These are phyloP conservation scores for Davidsoniella neocaledoniae DNA, from an alignment of 2,329 filamentous ascomycete genomes.

Conservation along the genomic window DNA sequence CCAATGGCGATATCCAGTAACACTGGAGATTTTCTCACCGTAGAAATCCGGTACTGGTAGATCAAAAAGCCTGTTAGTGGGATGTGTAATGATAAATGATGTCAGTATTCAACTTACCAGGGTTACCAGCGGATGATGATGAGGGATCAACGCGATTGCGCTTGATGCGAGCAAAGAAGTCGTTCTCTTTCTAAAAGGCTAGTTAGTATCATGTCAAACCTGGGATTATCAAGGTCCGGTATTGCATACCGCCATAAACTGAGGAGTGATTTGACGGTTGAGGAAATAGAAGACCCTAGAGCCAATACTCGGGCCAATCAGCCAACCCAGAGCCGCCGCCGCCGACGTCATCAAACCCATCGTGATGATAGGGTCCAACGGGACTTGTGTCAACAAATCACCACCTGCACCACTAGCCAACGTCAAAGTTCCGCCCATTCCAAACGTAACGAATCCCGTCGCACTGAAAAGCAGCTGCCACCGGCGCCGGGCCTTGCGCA, in stretches of 20 bases:
- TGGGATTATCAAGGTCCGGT: no score
- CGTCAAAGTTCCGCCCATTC: conserved; percentile 44
- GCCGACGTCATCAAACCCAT: conserved; percentile 65
- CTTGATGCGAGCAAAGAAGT: conserved; percentile 85
- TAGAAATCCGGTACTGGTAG: conserved; percentile 77
- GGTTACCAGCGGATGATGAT: conserved; percentile 77
- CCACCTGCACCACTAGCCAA: conserved; percentile 60
- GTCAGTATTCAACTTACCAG: conserved; percentile 30
- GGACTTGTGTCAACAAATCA: conserved; percentile 50
- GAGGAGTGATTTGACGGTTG: conserved; percentile 45
- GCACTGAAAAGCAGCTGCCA: conserved; percentile 69
- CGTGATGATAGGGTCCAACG: conserved; percentile 75
- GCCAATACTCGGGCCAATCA: conserved; percentile 69
- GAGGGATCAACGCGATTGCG: conserved; percentile 83
- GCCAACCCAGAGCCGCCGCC: conserved; percentile 70
- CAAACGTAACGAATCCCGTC: conserved; percentile 43
- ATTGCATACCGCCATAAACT: conserved; percentile 46
- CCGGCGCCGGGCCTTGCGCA: conserved; percentile 69
- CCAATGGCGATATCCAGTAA: conserved; percentile 84
- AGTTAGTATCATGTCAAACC: not conserved
- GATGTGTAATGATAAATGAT: not conserved
- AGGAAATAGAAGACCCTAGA: conserved; percentile 61
- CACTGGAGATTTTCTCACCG: conserved; percentile 92
- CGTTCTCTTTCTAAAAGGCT: conserved; percentile 59
- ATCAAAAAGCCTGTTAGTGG: not conserved